Evolutionary conservation across 1,284 basidiomycete species (phyloP).

Genomic region (Ceratobasidium sp.): DNA sequence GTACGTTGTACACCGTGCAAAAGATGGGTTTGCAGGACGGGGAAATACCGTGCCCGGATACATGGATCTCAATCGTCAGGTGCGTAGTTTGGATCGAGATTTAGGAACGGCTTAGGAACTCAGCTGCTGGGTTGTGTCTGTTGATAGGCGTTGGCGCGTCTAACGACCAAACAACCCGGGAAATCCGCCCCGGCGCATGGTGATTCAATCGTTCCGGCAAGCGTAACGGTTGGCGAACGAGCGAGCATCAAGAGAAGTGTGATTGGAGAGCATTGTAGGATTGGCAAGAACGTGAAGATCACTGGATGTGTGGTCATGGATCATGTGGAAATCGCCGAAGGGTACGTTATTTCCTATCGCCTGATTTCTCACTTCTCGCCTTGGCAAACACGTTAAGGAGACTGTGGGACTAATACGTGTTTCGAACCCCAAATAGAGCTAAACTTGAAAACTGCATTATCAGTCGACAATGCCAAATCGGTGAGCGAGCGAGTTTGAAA

Average conservation of each 20-base stretch:
- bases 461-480: slow-evolving; percentile 85
- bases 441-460: slow-evolving; percentile 92
- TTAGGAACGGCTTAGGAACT: background rate
- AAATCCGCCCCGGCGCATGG: slow-evolving; percentile 50
- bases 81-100: slow-evolving; percentile 54
- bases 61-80: slow-evolving; percentile 86
- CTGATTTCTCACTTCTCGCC: no score
- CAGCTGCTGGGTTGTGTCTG: background rate
- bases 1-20: slow-evolving; percentile 65
- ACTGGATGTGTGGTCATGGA: slow-evolving; percentile 91
- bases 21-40: slow-evolving; percentile 76
- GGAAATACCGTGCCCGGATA: slow-evolving; percentile 88
- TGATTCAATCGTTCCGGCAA: slow-evolving; percentile 87
- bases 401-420: slow-evolving; percentile 15
- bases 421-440: slow-evolving; percentile 66
- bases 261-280: slow-evolving; percentile 89
- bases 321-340: slow-evolving; percentile 89
- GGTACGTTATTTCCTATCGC: slow-evolving; percentile 58
- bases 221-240: slow-evolving; percentile 86
- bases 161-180: slow-evolving; percentile 15
- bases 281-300: slow-evolving; percentile 90
- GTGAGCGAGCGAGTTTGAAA: slow-evolving; percentile 82
- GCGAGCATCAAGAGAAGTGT: slow-evolving; percentile 90
- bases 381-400: no score
- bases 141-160: slow-evolving; percentile 24